Base-by-base conservation (phyloP, 192 early-diverging fungal genomes). In the Coemansia sp. region DNA sequence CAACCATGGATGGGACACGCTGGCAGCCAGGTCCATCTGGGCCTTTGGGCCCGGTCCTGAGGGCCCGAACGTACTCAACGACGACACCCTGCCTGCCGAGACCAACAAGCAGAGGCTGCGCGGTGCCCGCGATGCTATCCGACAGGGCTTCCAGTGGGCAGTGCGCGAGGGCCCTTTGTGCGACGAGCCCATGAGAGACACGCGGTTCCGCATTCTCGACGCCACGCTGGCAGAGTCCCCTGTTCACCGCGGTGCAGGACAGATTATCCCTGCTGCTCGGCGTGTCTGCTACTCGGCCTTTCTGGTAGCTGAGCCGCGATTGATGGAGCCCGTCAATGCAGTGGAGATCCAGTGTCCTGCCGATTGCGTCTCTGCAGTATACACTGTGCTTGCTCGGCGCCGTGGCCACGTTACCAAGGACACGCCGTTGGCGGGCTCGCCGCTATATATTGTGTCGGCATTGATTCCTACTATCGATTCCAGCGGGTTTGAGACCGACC, bases 61-160 rank as follows among this genome's bases (percentile, higher is more conserved):
- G 53, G 95, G 94, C 9, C 91, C 95, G 22, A 99, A 99, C 55
- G 79, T 97, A 14, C 78, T 99, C 7, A 63, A 93, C 14, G 95
- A 99, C 64, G 97, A 99, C 58, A 96, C 97, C n/a, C 74, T 97
- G 34, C 90, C 93, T 0, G 75, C 81, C 10, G 97, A 98, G 54
- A 77, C 74, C 0, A 89, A 99, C 62, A 91, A 92, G 75, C 70
- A 86, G 33, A 57, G 91, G 25, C 65, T 99, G 26, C 76, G 78
- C 14, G 72, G 83, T 20, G 87, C 92, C 33, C 80, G 84, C 6
- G 97, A 98, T 59, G 84, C 87, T 14, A 81, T 99, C 50, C 80
- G 82, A 33, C 93, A 97, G 72, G 97, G 97, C 29, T 99, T 99
- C 80, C 91, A 94, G 67, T 99, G 97, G 97, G 94, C 89, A 20